Percentiles rank a stretch among this genome's conserved stretches.
phyloP scores from a whole-genome alignment of 179 eudicot genomes.

The Sideroxylon spinosum region DNA sequence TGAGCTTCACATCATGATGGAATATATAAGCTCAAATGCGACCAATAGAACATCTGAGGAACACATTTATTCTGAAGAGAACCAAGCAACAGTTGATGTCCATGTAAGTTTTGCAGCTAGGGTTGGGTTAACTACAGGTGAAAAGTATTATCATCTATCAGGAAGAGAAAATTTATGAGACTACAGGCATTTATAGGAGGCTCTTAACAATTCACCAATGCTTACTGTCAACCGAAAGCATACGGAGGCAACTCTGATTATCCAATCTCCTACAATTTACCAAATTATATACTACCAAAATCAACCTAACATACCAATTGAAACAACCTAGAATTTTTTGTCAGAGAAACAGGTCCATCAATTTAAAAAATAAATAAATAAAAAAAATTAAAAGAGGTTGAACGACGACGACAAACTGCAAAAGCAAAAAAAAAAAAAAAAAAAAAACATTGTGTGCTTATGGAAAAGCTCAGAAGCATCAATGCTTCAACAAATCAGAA shows the following conservation, averaged over 20 bases:
- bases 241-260: background rate
- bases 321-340: background rate
- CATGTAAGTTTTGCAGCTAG: background rate
- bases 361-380: background rate
- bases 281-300: background rate
- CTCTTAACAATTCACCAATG: background rate
- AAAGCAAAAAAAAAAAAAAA: background rate
- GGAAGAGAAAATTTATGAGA: background rate
- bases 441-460: background rate
- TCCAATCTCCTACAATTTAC: background rate
- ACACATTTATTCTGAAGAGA: background rate
- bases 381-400: background rate
- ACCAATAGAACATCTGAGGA: background rate
- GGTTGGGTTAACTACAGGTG: background rate
- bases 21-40: background rate
- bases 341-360: background rate
- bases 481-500: background rate
- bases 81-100: background rate
- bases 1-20: background rate
- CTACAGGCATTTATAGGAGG: background rate
- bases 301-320: background rate
- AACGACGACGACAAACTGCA: background rate
- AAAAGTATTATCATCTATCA: background rate
- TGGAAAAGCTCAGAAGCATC: conserved; percentile 10
- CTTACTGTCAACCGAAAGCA: background rate